Evolutionary conservation across 345 rosid genomes (phyloP).

Genomic region (Ceriops tagal): DNA sequence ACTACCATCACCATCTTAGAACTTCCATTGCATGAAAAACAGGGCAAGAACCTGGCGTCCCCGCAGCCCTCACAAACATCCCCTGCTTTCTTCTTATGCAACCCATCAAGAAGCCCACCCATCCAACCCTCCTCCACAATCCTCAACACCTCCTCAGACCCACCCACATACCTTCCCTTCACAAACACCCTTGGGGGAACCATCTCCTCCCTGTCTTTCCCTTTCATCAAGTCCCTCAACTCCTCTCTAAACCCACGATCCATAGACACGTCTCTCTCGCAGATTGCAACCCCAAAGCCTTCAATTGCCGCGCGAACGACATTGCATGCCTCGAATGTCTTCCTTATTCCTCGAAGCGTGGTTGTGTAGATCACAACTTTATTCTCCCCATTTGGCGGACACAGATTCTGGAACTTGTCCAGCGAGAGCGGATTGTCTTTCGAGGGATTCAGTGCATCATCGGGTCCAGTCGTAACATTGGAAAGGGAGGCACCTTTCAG

Average conservation of each 20-base stretch:
- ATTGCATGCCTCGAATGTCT: conserved; percentile 75
- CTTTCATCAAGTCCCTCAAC: conserved; percentile 47
- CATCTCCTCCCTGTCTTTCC: conserved; percentile 22
- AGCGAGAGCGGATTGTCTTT: background rate
- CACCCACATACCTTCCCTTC: conserved; percentile 57
- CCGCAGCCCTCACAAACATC: conserved; percentile 64
- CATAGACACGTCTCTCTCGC: conserved; percentile 90
- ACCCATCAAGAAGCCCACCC: conserved; percentile 50
- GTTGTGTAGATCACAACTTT: conserved; percentile 80
- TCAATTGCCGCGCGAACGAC: conserved; percentile 59
- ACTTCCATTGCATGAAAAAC: conserved; percentile 69
- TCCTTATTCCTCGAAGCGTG: conserved; percentile 68
- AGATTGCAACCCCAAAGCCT: conserved; percentile 62
- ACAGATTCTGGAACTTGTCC: conserved; percentile 11
- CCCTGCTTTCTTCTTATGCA: conserved; percentile 39
- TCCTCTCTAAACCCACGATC: conserved; percentile 73
- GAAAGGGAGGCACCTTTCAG: background rate
- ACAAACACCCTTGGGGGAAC: conserved; percentile 74
- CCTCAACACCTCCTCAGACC: conserved; percentile 71
- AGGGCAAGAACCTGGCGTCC: conserved; percentile 72
- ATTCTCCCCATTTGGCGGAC: conserved; percentile 48
- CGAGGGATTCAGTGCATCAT: background rate
- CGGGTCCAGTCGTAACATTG: background rate
- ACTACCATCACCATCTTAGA: conserved; percentile 61
- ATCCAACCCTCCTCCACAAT: conserved; percentile 67